Base-by-base conservation (phyloP, 352 stramenopile genomes). In the Pythium chondricola region DNA sequence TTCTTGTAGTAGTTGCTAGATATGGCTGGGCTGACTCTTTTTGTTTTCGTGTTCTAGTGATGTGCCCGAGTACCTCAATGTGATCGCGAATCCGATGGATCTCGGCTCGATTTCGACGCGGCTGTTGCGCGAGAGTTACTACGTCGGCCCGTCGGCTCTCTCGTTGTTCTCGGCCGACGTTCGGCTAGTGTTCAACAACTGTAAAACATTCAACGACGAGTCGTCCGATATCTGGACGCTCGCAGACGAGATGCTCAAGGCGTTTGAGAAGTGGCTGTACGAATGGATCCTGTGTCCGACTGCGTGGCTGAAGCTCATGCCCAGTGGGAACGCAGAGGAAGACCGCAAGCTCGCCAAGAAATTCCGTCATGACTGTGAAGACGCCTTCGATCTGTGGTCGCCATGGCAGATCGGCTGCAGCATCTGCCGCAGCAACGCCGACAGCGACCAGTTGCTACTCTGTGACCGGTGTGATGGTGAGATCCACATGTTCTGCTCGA, bases 391-490 rank as follows among this genome's bases (percentile, higher is more conserved):
- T 44, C 30, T 69, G 11, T 95, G 84, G 84, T 56, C 68, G 14
- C 71, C 84, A 1, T 95, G 82, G 82, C 68, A 88, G 42, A 71
- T 67, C 11, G 83, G 84, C 2, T 95, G 84, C 51, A 80, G 67
- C 26, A 73, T 90, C 3, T 95, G 84, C 27, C 69, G 68, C 20
- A 88, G 57, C 51, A 89, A 83, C 44, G 57, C 74, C 33, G 71
- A 93, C 48, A 87, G 63, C n/a, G 80, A 93, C 0, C 56, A 91
- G 45, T 60, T 93, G 4, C 54, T 95, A 20, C 46, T 95, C 18
- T 95, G 84, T 46, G 84, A 95, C 46, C 69, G 74, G n/a, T 95
- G 84, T 45, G 84, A 95, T 56, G 77, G 77, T 7, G 84, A 95
- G 48, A 83, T 91, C 25, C 84, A 95, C 63, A 90, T 93, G 74